Conservation (phyloP, 1,284 basidiomycete species). For the Heterobasidion parviporum region DNA sequence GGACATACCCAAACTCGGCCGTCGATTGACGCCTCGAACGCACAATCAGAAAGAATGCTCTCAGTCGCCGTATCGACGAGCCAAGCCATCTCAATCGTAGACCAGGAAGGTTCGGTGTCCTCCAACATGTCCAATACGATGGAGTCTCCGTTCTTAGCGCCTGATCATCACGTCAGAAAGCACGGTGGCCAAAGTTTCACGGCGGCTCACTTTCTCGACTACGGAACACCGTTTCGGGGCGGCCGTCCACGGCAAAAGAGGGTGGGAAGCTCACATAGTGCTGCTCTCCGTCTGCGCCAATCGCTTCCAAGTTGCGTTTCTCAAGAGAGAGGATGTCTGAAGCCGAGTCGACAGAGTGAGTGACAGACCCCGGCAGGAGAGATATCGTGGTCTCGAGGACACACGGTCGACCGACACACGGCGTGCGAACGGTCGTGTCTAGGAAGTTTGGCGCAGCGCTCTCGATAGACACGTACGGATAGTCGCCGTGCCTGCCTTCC, state of each 20-base stretch:
- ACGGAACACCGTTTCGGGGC: conserved; percentile 37
- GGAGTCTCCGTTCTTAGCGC: conserved; percentile 34
- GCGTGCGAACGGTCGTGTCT: conserved; percentile 23
- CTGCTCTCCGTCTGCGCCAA: conserved; percentile 25
- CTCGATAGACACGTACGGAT: conserved; percentile 12
- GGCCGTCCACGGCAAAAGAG: conserved; percentile 49
- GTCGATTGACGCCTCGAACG: conserved; percentile 32
- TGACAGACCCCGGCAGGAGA: conserved; percentile 28
- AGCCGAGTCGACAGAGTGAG: conserved; percentile 19
- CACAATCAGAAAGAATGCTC: conserved; percentile 24
- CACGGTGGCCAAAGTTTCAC: background rate
- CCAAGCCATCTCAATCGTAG: conserved; percentile 29
- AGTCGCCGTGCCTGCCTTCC: background rate
- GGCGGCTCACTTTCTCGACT: conserved; percentile 30
- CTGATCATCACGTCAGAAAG: conserved; percentile 7
- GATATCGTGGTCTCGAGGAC: conserved; percentile 48
- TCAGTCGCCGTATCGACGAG: conserved; percentile 35
- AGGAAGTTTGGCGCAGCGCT: background rate
- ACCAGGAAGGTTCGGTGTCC: conserved; percentile 16
- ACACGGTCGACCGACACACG: conserved; percentile 38
- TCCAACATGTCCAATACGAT: conserved; percentile 36
- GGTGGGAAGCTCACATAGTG: conserved; percentile 39
- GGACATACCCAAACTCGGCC: conserved; percentile 34
- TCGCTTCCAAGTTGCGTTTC: conserved; percentile 20
- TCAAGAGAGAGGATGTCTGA: conserved; percentile 35